Base-by-base conservation (phyloP, 2,329 filamentous ascomycete genomes). In the Aspergillus viridinutans region DNA sequence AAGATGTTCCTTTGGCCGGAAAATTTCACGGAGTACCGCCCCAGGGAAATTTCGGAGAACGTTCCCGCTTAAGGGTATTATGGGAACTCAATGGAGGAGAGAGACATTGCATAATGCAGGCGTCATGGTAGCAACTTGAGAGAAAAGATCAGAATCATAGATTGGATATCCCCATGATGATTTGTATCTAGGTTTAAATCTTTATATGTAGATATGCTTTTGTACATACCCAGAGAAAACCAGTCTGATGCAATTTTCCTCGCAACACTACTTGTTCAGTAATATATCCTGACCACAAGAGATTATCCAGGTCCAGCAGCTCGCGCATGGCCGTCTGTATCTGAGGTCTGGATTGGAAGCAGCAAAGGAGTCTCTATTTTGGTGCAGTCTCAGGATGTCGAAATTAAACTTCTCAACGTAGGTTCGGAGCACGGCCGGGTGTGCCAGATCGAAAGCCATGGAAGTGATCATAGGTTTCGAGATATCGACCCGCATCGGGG, bases 1-100 rank as follows among this genome's bases (percentile, higher is more conserved):
- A 84, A 82, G 74, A 82, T 84, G 74, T 83, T 86, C 63, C 71
- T 85, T 47, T 87, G 84, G 84, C 85, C 84, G 0, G 81, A 86
- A 66, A 75, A 78, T 8, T 85, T 85, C 63, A 78, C 80, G 4
- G 73, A 81, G 58, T 70, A 77, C 52, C 76, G 75, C 61, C 71
- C 72, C 21, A 56, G 58, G 38, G 61, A 61, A 17, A 63, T 66
- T 40, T 50, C 55, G 21, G 63, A 65, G 38, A 50, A 56, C n/a
- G 28, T 42, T 6, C 21, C 47, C 17, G 52, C 49, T 20, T 61
- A 49, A 20, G 35, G 25, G 1, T 17, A 12, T 26, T 10, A 29
- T 10, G 26, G 17, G 28, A 29, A 20, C 25, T 9, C 25, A 25
- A 7, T 20, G 17, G 10, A 4, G 25, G 8, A 17, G 25, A 26